Evolutionary conservation across 805 yeast species (phyloP), one percentile per base, ranked within the genome.

Genomic region (Dipodascus geniculatus): DNA sequence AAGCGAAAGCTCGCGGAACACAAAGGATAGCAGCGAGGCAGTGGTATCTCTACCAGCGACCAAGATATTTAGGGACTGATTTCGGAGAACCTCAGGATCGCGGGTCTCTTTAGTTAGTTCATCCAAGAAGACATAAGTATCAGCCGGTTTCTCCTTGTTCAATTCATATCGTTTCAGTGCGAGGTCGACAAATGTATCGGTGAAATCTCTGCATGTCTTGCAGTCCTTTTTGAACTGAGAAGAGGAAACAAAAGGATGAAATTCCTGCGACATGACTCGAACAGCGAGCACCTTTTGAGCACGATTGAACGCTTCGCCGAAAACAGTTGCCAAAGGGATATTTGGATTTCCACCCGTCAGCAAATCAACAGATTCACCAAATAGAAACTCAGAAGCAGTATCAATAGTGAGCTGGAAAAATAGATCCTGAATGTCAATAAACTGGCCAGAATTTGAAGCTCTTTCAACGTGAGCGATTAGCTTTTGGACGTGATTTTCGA

Each of bases 41-140:
- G 80, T 76, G 23, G 79, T 76, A 58, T 75, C 79, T 58, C 79
- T 68, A 20, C 78, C 79, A 16, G 79, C 80, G 44, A 74, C 58
- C 55, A 76, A 66, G 53, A 76, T 72, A 58, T 73, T 75, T 60
- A 76, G 66, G 54, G 70, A 61, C 63, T 76, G 79, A 58, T 75
- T 77, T 48, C 78, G 67, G 54, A 76, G 66, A 22, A 71, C 68
- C 33, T 55, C 61, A 2, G 75, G 76, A 58, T 76, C 72, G 51
- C 75, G 65, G 19, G 76, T 72, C 52, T 70, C 72, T 58, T 71
- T 70, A 44, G 69, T 75, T 57, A 76, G 69, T 60, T 74, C 79
- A 53, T 71, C 66, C 58, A 74, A 68, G 61, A 76, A 74, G 9
- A 71, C 65, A 56, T 74, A 74, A 11, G 72, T 68, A 24, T 65